Conservation (phyloP, 2,329 filamentous ascomycete genomes). For the Aspergillus ustus region DNA sequence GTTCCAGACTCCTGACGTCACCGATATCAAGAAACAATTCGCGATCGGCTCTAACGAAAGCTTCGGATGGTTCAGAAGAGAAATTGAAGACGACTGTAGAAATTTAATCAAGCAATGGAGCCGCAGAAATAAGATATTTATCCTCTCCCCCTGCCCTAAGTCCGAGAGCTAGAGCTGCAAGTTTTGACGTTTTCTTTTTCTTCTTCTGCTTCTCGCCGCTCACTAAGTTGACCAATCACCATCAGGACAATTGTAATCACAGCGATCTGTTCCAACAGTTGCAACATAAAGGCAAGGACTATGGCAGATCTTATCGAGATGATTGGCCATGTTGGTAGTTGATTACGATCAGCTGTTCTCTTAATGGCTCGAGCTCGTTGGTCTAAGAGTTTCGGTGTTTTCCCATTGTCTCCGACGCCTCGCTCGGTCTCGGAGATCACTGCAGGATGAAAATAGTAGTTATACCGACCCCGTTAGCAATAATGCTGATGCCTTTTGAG, state of each 20-base stretch:
- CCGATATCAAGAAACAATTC: slow-evolving; percentile 2
- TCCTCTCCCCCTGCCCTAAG: neutral
- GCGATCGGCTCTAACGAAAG: neutral
- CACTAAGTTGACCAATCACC: slow-evolving; percentile 16
- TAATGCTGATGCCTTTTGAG: neutral
- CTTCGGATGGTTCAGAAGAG: neutral
- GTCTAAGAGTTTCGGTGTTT: slow-evolving; percentile 1
- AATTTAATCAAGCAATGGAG: neutral
- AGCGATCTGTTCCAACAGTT: slow-evolving; percentile 3
- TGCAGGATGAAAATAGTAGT: neutral
- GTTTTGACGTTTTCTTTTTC: slow-evolving; percentile 6
- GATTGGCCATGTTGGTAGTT: slow-evolving; percentile 8
- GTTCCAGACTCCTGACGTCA: slow-evolving; percentile 9
- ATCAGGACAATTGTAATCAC: slow-evolving; percentile 12
- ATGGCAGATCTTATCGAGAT: neutral
- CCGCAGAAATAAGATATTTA: slow-evolving; percentile 15
- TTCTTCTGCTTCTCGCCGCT: neutral
- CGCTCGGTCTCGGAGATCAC: slow-evolving; percentile 1
- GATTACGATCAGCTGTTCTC: slow-evolving; percentile 10
- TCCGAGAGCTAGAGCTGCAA: slow-evolving; percentile 3
- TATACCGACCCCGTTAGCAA: neutral
- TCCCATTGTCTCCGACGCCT: neutral
- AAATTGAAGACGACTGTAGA: neutral
- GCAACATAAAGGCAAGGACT: neutral
- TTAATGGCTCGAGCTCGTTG: slow-evolving; percentile 8